Base-by-base conservation (phyloP, 495 filamentous ascomycete genomes). In the Aspergillus sclerotiicarbonarius region DNA sequence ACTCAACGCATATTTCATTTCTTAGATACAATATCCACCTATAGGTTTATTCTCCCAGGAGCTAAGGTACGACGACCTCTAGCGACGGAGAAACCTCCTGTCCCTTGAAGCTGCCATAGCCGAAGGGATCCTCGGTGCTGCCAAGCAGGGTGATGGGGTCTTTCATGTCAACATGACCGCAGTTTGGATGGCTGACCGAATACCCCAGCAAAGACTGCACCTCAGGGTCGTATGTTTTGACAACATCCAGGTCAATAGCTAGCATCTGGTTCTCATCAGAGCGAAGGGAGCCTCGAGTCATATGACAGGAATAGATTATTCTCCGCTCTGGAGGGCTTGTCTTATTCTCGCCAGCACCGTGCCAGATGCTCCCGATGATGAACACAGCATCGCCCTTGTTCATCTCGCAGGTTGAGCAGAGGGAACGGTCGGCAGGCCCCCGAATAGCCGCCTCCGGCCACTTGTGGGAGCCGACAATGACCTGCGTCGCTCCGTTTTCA, bases 151-250 rank as follows among this genome's bases (percentile, higher is more conserved):
- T 35, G 33, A 50, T 50, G 0, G 71, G 71, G 31, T 62, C 61
- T 37, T 68, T 64, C 57, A 69, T 53, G 16, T 71, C 70, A n/a
- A 74, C 66, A 67, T 68, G 69, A 1, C 71, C 71, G 52, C 71
- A 53, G 33, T 67, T 69, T 20, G 71, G 71, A 21, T 67, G 63
- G 25, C 60, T 65, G 43, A 67, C 60, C 33, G 63, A 65, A 59
- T 64, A 72, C 3, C 71, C 70, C 16, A 67, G 43, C 20, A 65
- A 55, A 32, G 64, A 56, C 53, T 66, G 71, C 37, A 72, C 62
- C 33, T 62, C 19, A 46, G 56, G 54, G 37, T 62, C 53, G 60
- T 61, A 65, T 10, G 56, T 60, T 56, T 62, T 67, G 8, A 71
- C 64, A 8, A 63, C 62, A 37, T 71, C 68, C 7, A 65, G 18